A percentile compares a stretch with the other conserved stretches of the same genome.
Evolutionary conservation across 805 yeast species (phyloP).

Genomic region (Spathaspora gorwiae): DNA sequence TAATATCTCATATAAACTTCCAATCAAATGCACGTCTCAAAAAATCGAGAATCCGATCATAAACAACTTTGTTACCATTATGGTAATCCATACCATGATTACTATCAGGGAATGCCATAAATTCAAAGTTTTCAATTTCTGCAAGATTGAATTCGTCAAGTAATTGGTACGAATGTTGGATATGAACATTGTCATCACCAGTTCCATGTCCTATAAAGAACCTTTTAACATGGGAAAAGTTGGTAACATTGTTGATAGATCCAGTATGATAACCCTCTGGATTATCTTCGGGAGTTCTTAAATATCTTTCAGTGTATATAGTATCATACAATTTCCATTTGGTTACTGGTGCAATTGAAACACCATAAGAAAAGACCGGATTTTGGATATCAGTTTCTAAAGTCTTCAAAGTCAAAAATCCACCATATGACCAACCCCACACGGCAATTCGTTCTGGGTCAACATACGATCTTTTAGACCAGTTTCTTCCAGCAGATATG

Average conservation of each 20-base stretch:
- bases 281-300: conserved; percentile 53
- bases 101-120: conserved; percentile 76
- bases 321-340: conserved; percentile 74
- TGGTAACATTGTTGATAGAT: conserved; percentile 39
- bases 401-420: conserved; percentile 70
- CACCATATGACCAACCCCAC: conserved; percentile 93
- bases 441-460: conserved; percentile 56
- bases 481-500: conserved; percentile 73
- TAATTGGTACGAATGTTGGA: conserved; percentile 62
- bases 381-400: conserved; percentile 61
- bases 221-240: conserved; percentile 47
- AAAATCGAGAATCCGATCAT: conserved; percentile 38
- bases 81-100: conserved; percentile 72
- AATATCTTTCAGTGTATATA: conserved; percentile 73
- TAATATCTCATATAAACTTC: conserved; percentile 8
- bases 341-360: conserved; percentile 84
- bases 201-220: conserved; percentile 77
- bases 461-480: conserved; percentile 61
- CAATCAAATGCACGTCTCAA: conserved; percentile 15
- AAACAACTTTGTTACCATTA: conserved; percentile 66
- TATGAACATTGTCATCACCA: conserved; percentile 80
- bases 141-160: conserved; percentile 62
- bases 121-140: conserved; percentile 79
- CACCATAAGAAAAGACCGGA: conserved; percentile 61
- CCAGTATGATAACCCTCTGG: conserved; percentile 43